phyloP scores from a whole-genome alignment of 768 basidiomycete species.

The Suillus clintonianus region DNA sequence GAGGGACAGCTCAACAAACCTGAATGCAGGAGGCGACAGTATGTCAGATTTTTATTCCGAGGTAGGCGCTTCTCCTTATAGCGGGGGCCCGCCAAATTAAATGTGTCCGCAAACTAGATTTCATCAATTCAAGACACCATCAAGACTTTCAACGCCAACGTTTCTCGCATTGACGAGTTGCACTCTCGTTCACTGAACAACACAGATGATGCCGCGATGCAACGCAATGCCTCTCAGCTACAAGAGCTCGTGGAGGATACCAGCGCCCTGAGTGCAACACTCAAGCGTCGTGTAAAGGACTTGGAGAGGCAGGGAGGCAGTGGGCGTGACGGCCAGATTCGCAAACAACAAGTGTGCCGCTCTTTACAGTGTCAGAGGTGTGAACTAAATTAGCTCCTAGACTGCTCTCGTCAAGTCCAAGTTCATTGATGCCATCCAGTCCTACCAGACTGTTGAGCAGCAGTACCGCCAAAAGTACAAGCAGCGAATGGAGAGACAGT shows the following conservation, averaged over 20 bases:
- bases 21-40: constrained; percentile 46
- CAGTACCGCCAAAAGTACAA: constrained; percentile 78
- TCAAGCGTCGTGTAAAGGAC: constrained; percentile 74
- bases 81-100: neutral
- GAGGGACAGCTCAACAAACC: constrained; percentile 55
- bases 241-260: constrained; percentile 74
- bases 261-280: constrained; percentile 61
- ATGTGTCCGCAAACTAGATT: constrained; percentile 48
- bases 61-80: constrained; percentile 40
- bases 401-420: constrained; percentile 68
- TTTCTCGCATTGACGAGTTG: constrained; percentile 66
- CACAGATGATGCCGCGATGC: constrained; percentile 67
- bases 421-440: constrained; percentile 85
- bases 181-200: constrained; percentile 77
- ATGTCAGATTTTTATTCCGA: constrained; percentile 78
- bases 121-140: constrained; percentile 73
- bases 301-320: constrained; percentile 69
- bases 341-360: constrained; percentile 68
- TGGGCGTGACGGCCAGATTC: constrained; percentile 66
- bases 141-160: constrained; percentile 66
- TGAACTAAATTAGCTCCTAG: constrained; percentile 35
- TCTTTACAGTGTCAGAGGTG: neutral
- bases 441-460: constrained; percentile 81
- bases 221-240: constrained; percentile 61
- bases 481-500: constrained; percentile 82